Conservation (phyloP, 2,329 filamentous ascomycete species). For the Aspergillus sp. region DNA sequence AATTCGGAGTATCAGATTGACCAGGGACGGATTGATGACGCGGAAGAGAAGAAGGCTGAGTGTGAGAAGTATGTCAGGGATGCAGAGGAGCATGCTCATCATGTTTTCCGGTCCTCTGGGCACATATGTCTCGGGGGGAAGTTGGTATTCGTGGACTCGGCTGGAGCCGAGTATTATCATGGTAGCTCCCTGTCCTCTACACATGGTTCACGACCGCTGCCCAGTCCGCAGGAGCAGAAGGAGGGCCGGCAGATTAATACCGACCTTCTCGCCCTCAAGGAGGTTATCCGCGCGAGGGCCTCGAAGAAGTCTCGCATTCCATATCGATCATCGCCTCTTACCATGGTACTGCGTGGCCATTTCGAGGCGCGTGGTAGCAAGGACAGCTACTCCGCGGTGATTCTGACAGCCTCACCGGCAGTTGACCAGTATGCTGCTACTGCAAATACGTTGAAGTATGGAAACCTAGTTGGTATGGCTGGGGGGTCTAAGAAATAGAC, state of each 20-base stretch:
- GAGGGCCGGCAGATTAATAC: constrained; percentile 48
- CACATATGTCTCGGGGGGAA: constrained; percentile 41
- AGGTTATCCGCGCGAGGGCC: constrained; percentile 47
- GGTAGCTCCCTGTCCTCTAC: constrained; percentile 19
- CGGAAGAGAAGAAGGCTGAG: constrained; percentile 38
- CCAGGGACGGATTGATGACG: constrained; percentile 41
- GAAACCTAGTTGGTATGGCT: constrained; percentile 38
- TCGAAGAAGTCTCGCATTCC: constrained; percentile 37
- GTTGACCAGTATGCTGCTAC: constrained; percentile 40
- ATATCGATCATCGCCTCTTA: constrained; percentile 44
- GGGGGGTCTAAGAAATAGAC: constrained; percentile 10
- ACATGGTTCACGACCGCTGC: constrained; percentile 20
- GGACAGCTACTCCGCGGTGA: constrained; percentile 33
- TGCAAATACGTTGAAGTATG: constrained; percentile 47
- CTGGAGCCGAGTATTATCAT: constrained; percentile 46
- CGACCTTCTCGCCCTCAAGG: constrained; percentile 47
- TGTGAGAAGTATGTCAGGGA: constrained; percentile 34
- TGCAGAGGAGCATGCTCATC: constrained; percentile 34
- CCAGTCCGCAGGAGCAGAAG: constrained; percentile 40
- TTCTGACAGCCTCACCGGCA: constrained; percentile 42
- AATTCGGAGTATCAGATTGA: constrained; percentile 38
- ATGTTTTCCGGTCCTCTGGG: constrained; percentile 21
- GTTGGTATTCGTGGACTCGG: constrained; percentile 48
- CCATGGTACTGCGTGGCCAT: constrained; percentile 45
- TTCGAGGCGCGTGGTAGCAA: constrained; percentile 23